Evolutionary conservation across 345 rosid species (phyloP).

Genomic region (Brassica cretica): DNA sequence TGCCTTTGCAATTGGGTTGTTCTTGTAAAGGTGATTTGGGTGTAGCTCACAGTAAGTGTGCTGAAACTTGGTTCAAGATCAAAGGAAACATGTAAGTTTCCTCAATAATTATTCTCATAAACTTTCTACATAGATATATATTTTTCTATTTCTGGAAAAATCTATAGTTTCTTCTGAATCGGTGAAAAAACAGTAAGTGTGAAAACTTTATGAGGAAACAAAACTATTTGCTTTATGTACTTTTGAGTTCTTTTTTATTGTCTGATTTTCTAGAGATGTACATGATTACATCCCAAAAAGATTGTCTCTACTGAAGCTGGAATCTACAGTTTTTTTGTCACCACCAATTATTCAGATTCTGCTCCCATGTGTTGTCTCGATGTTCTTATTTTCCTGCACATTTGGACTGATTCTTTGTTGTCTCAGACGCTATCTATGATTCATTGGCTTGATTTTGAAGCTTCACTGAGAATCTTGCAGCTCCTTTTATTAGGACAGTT

Average conservation of each 20-base stretch:
- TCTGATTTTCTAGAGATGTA: slow-evolving; percentile 36
- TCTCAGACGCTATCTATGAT: slow-evolving; percentile 14
- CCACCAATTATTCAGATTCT: slow-evolving; percentile 14
- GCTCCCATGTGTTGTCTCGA: slow-evolving; percentile 25
- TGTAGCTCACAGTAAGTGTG: slow-evolving; percentile 59
- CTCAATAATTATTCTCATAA: neutral
- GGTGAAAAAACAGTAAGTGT: slow-evolving; percentile 20
- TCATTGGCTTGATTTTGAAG: slow-evolving; percentile 16
- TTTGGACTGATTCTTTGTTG: neutral
- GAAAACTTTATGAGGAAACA: slow-evolving; percentile 30
- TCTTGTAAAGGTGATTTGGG: slow-evolving; percentile 61
- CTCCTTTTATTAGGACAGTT: neutral
- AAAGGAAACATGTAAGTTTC: slow-evolving; percentile 56
- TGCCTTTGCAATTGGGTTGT: slow-evolving; percentile 56
- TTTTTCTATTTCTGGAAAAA: neutral
- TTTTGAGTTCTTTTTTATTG: slow-evolving; percentile 4
- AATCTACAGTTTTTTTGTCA: slow-evolving; percentile 21
- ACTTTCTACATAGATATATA: neutral
- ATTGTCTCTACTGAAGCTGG: slow-evolving; percentile 26
- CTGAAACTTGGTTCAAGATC: slow-evolving; percentile 72
- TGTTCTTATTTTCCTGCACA: slow-evolving; percentile 1
- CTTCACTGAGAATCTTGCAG: slow-evolving; percentile 16
- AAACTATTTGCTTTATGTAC: slow-evolving; percentile 22
- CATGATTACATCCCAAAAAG: slow-evolving; percentile 29
- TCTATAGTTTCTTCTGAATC: slow-evolving; percentile 1